These are phyloP conservation scores for Cryptococcus depauperatus DNA, from an alignment of 1,284 basidiomycete genomes.

Conservation along the genomic window DNA sequence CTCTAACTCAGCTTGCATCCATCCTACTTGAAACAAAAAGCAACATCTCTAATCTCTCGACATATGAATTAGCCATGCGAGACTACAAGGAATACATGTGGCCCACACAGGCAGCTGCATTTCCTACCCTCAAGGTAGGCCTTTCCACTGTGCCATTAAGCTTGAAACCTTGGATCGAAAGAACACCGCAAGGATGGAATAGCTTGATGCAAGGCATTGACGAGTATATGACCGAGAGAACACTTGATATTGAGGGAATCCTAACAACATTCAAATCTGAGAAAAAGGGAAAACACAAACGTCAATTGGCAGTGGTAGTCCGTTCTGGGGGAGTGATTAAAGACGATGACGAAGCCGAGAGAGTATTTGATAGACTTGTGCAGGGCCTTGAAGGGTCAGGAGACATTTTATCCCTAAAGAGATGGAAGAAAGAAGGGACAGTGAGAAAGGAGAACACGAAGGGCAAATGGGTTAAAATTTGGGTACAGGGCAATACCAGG, in stretches of 20 bases:
- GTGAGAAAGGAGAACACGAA: constrained; percentile 20
- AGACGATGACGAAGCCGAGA: constrained; percentile 13
- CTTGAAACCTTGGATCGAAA: constrained; percentile 52
- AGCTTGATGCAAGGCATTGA: constrained; percentile 50
- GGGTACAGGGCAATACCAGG: constrained; percentile 65
- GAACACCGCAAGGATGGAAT: constrained; percentile 41
- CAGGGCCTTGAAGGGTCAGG: constrained; percentile 53
- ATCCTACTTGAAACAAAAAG: constrained; percentile 57
- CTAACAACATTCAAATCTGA: constrained; percentile 58
- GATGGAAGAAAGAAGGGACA: constrained; percentile 28
- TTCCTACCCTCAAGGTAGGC: constrained; percentile 51
- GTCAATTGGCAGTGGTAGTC: constrained; percentile 64
- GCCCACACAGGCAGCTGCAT: constrained; percentile 37
- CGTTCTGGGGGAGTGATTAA: constrained; percentile 25
- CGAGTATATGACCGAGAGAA: constrained; percentile 59
- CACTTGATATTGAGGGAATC: constrained; percentile 62
- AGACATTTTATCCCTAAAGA: constrained; percentile 50
- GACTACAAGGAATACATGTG: constrained; percentile 85
- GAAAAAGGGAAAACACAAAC: constrained; percentile 54
- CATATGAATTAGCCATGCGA: constrained; percentile 69
- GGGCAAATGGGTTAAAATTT: constrained; percentile 49
- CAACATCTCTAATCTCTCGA: constrained; percentile 60
- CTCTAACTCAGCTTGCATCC: constrained; percentile 47
- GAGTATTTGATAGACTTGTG: constrained; percentile 29
- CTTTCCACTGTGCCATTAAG: constrained; percentile 69